These are phyloP conservation scores for Sisymbrium altissimum DNA, from an alignment of 345 rosid genomes.

Conservation along the genomic window DNA sequence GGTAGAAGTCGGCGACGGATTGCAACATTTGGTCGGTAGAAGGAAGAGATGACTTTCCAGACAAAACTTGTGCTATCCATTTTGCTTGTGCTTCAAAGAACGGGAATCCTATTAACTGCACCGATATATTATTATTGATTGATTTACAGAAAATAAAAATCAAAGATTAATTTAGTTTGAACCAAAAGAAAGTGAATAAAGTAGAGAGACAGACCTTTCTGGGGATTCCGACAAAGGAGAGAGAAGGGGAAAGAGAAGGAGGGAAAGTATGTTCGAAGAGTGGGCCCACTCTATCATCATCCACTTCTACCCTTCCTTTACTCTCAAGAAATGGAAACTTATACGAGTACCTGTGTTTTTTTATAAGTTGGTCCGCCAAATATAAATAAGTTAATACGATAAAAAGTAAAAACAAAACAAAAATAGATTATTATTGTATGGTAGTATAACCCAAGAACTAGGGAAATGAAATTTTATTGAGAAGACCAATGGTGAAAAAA, in stretches of 20 bases:
- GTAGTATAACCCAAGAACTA: constrained; percentile 7
- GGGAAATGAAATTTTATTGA: constrained; percentile 8
- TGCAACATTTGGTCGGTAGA: constrained; percentile 74
- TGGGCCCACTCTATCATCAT: constrained; percentile 94
- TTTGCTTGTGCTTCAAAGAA: constrained; percentile 94
- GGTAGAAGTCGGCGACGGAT: constrained; percentile 59
- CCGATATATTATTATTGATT: not conserved
- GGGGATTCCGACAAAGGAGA: constrained; percentile 84
- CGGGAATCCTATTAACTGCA: constrained; percentile 85
- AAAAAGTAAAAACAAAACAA: not conserved
- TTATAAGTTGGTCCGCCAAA: not conserved
- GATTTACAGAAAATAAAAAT: not conserved
- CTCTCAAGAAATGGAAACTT: constrained; percentile 93
- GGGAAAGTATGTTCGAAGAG: constrained; percentile 94
- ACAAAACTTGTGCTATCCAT: constrained; percentile 84
- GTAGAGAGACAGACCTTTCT: constrained; percentile 55
- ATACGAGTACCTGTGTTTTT: constrained; percentile 64
- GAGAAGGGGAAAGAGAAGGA: constrained; percentile 84
- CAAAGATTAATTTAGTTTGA: not conserved
- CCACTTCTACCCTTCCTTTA: constrained; percentile 80
- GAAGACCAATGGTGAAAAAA: constrained; percentile 11
- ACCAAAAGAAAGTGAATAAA: not conserved
- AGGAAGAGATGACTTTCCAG: constrained; percentile 71
- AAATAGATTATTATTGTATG: not conserved
- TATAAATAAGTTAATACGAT: not conserved